phyloP scores from a whole-genome alignment of 1,284 basidiomycete species.

The Ceratobasidium theobromae region DNA sequence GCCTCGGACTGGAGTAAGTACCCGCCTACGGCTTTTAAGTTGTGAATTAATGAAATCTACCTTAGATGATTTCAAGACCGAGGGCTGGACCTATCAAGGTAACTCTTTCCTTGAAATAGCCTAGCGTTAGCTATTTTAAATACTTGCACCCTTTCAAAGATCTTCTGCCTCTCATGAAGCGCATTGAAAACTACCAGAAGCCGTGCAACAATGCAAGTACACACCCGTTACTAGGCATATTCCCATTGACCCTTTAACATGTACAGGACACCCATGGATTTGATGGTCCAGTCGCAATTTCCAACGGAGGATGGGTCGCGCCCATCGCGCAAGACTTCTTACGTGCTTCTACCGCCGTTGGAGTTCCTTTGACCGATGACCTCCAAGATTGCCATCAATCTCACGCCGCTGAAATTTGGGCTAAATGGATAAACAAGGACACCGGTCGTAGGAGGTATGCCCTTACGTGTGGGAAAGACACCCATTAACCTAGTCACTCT shows the following conservation, averaged over 20 bases:
- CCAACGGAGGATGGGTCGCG: slow-evolving; percentile 62
- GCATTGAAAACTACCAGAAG: slow-evolving; percentile 75
- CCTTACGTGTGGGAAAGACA: too few relatives aligned
- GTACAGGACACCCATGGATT: slow-evolving; percentile 59
- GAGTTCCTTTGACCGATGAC: slow-evolving; percentile 55
- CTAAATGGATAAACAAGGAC: slow-evolving; percentile 73
- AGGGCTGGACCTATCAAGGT: slow-evolving; percentile 67
- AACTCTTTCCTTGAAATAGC: slow-evolving; percentile 31
- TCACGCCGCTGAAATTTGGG: slow-evolving; percentile 72
- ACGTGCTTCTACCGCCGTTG: slow-evolving; percentile 61
- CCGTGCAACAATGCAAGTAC: slow-evolving; percentile 43
- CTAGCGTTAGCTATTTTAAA: background rate
- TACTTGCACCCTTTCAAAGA: slow-evolving; percentile 51
- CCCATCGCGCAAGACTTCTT: slow-evolving; percentile 69
- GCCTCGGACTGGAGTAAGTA: slow-evolving; percentile 67
- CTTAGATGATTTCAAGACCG: slow-evolving; percentile 69
- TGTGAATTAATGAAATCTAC: background rate
- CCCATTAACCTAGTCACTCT: background rate
- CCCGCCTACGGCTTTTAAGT: background rate
- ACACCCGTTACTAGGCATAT: background rate
- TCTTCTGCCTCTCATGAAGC: slow-evolving; percentile 69
- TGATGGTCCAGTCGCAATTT: slow-evolving; percentile 69
- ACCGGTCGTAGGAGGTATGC: slow-evolving; percentile 69
- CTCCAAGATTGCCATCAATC: slow-evolving; percentile 44
- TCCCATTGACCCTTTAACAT: slow-evolving; percentile 42